phyloP scores from a whole-genome alignment of 2,329 filamentous ascomycete genomes.

The Colletotrichum echinochloae region DNA sequence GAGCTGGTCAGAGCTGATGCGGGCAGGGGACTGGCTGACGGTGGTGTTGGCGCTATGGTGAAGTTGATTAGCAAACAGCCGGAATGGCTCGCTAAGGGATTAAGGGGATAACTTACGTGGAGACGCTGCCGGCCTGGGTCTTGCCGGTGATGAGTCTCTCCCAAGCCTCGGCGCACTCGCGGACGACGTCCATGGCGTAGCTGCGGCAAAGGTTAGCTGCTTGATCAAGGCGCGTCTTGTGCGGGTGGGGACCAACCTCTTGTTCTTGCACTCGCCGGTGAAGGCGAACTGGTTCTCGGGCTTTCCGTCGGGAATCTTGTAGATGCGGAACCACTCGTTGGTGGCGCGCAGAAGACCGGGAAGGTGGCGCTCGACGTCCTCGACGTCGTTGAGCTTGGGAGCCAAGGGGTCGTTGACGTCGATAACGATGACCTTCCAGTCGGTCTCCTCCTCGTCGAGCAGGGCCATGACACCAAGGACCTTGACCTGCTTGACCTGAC shows the following conservation, averaged over 20 bases:
- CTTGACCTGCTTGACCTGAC: slow-evolving; percentile 99
- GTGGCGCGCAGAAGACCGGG: slow-evolving; percentile 96
- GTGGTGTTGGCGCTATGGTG: slow-evolving; percentile 82
- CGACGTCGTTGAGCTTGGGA: slow-evolving; percentile 95
- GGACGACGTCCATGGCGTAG: slow-evolving; percentile 95
- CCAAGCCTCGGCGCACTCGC: slow-evolving; percentile 97
- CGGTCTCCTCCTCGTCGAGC: slow-evolving; percentile 99
- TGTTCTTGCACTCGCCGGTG: slow-evolving; percentile 99
- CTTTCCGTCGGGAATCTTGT: slow-evolving; percentile 99
- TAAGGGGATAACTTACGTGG: slow-evolving; percentile 76
- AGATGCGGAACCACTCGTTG: slow-evolving; percentile 99
- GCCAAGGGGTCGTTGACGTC: slow-evolving; percentile 98
- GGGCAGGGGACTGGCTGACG: slow-evolving; percentile 78
- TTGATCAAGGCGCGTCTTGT: background rate
- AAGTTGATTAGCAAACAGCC: slow-evolving; percentile 46
- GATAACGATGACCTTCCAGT: slow-evolving; percentile 99
- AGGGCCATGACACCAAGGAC: slow-evolving; percentile 99
- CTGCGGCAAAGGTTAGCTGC: slow-evolving; percentile 53
- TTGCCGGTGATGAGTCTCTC: slow-evolving; percentile 95
- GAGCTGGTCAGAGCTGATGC: slow-evolving; percentile 76
- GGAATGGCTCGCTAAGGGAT: slow-evolving; percentile 35
- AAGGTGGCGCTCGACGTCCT: slow-evolving; percentile 98
- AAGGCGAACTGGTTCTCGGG: slow-evolving; percentile 99
- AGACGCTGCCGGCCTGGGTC: slow-evolving; percentile 80
- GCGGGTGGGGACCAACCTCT: slow-evolving; percentile 71